A percentile compares a stretch with the other conserved stretches of the same genome.
Evolutionary conservation across 352 stramenopile genomes (phyloP).

Genomic region (Aphanomyces cochlioides): DNA sequence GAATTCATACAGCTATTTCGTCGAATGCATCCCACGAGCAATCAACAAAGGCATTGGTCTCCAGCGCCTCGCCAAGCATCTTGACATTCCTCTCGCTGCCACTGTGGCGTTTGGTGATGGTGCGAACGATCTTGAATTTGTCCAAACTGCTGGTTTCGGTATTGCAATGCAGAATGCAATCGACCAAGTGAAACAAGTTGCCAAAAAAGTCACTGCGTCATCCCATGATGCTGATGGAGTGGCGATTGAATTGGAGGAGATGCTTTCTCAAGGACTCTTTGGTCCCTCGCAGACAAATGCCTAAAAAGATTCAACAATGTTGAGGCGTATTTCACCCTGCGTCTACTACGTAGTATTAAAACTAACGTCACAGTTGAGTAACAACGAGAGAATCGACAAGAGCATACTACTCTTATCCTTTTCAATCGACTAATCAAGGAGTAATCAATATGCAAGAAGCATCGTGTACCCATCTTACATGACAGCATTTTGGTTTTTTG

Average conservation of each 20-base stretch:
- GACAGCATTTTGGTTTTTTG: too few species aligned
- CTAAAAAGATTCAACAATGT: background rate
- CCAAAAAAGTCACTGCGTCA: conserved; percentile 41
- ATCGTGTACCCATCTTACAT: too few species aligned
- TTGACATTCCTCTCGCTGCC: conserved; percentile 39
- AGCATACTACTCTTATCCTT: too few species aligned
- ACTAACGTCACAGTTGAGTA: too few species aligned
- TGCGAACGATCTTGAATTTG: conserved; percentile 68
- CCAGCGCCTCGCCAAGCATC: conserved; percentile 37
- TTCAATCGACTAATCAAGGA: too few species aligned
- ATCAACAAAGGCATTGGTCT: conserved; percentile 57
- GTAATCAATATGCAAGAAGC: too few species aligned
- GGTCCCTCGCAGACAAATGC: background rate
- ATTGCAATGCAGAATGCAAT: conserved; percentile 62
- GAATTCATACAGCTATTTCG: conserved; percentile 27
- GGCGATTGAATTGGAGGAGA: conserved; percentile 21
- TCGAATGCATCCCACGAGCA: conserved; percentile 22
- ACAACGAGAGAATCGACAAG: too few species aligned
- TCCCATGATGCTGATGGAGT: conserved; percentile 45
- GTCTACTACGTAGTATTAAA: background rate
- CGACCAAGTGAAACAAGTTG: conserved; percentile 39
- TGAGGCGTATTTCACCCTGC: too few species aligned
- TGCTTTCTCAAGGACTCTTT: conserved; percentile 17
- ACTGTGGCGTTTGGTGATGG: conserved; percentile 64
- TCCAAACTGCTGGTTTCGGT: conserved; percentile 46